Evolutionary conservation across 169 alveolate species (phyloP).

Genomic region (Plasmodium knowlesi): DNA sequence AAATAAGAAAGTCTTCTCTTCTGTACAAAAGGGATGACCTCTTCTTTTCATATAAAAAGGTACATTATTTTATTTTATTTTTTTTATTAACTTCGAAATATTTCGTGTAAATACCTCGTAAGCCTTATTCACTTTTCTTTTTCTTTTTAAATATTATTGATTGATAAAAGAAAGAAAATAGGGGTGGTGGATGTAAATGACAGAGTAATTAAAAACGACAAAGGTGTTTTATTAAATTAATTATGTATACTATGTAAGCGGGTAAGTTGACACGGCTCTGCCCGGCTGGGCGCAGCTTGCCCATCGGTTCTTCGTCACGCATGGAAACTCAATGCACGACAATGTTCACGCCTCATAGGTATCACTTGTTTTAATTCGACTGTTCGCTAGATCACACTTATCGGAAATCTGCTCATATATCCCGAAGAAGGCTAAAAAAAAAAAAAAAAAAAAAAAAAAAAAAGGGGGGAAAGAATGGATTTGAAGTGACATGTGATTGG

Average conservation of each 20-base stretch:
- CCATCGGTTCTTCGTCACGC: not conserved
- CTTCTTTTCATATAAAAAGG: not conserved
- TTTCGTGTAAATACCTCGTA: not conserved
- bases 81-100: not conserved
- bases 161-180: not conserved
- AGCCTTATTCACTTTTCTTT: not conserved
- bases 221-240: not conserved
- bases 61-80: not conserved
- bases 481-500: not conserved
- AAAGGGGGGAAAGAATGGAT: not conserved
- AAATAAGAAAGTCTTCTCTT: not conserved
- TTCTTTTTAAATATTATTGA: not conserved
- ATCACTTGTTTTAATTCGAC: not conserved
- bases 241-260: not conserved
- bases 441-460: not conserved
- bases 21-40: not conserved
- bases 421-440: constrained; percentile 23
- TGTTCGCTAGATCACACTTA: not conserved
- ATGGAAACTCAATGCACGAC: not conserved
- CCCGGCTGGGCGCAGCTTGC: not conserved
- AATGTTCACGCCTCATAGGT: not conserved
- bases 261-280: not conserved
- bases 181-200: not conserved
- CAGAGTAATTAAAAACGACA: not conserved
- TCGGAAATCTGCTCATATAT: not conserved